Conservation (phyloP, 2,329 filamentous ascomycete species). For the Cordyceps javanica region DNA sequence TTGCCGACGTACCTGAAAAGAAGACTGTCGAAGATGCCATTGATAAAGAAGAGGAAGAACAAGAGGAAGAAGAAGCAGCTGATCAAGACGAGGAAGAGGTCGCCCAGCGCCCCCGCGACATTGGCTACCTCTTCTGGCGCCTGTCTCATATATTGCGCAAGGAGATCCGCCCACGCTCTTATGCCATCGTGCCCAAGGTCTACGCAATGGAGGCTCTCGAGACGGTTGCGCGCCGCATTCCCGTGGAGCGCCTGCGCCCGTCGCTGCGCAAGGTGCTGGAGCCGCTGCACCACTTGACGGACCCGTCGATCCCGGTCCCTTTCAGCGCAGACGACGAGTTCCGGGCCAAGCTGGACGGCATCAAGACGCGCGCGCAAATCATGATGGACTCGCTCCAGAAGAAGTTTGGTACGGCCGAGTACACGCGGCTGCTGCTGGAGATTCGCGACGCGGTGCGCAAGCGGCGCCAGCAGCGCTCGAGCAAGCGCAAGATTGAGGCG, state of each 20-base stretch:
- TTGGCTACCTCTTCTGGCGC: constrained; percentile 73
- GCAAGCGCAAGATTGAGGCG: constrained; percentile 85
- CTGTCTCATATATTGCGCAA: constrained; percentile 73
- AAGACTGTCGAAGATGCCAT: constrained; percentile 46
- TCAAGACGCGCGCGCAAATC: constrained; percentile 68
- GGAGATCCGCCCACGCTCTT: constrained; percentile 58
- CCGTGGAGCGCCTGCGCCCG: constrained; percentile 49
- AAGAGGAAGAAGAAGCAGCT: constrained; percentile 28
- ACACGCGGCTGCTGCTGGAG: constrained; percentile 64
- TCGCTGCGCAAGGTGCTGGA: constrained; percentile 56
- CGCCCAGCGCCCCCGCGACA: constrained; percentile 22
- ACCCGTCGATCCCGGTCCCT: constrained; percentile 66
- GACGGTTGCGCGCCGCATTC: constrained; percentile 58
- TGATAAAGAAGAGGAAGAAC: constrained; percentile 19
- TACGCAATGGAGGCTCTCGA: constrained; percentile 70
- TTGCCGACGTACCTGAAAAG: constrained; percentile 28
- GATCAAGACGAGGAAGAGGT: constrained; percentile 34
- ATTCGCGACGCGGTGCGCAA: constrained; percentile 68
- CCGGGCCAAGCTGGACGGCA: constrained; percentile 59
- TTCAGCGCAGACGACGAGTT: constrained; percentile 66
- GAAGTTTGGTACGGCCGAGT: constrained; percentile 74
- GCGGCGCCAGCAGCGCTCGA: constrained; percentile 66
- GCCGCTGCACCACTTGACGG: constrained; percentile 75
- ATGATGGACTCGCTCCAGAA: constrained; percentile 78
- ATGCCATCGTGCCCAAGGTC: constrained; percentile 65